A percentile compares a stretch with the other conserved stretches of the same genome.
phyloP scores from a whole-genome alignment of 1,284 basidiomycete species.

The Sutorius eximius region DNA sequence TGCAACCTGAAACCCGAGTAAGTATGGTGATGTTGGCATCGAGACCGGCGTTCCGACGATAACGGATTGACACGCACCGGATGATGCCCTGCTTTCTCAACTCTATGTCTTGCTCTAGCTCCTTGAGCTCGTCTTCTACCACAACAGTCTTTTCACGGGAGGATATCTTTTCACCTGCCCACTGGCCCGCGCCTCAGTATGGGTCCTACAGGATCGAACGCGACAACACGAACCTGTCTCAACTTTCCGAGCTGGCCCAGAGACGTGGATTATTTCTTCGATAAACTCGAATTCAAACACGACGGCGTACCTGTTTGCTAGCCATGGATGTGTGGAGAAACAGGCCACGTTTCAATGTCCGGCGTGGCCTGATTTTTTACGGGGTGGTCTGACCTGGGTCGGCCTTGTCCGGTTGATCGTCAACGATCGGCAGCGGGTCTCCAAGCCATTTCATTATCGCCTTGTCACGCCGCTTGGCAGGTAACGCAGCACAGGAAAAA shows the following conservation, averaged over 20 bases:
- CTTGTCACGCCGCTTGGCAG: slow-evolving; percentile 3
- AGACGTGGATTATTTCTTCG: background rate
- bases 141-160: slow-evolving; percentile 67
- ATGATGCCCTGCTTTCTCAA: slow-evolving; percentile 61
- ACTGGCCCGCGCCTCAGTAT: slow-evolving; percentile 43
- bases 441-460: background rate
- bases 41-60: background rate
- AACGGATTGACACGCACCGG: slow-evolving; percentile 44
- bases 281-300: background rate
- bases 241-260: slow-evolving; percentile 59
- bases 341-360: background rate
- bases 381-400: slow-evolving; percentile 9
- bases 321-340: slow-evolving; percentile 42
- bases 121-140: slow-evolving; percentile 60
- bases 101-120: slow-evolving; percentile 71
- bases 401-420: slow-evolving; percentile 16
- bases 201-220: slow-evolving; percentile 24
- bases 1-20: slow-evolving; percentile 47
- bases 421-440: slow-evolving; percentile 4
- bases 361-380: slow-evolving; percentile 23
- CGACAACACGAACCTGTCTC: slow-evolving; percentile 48
- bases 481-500: background rate
- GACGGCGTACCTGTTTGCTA: slow-evolving; percentile 53
- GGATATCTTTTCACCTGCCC: slow-evolving; percentile 77
- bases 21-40: background rate